Evolutionary conservation across 805 yeast genomes (phyloP).

Genomic region (Saturnispora diversa): DNA sequence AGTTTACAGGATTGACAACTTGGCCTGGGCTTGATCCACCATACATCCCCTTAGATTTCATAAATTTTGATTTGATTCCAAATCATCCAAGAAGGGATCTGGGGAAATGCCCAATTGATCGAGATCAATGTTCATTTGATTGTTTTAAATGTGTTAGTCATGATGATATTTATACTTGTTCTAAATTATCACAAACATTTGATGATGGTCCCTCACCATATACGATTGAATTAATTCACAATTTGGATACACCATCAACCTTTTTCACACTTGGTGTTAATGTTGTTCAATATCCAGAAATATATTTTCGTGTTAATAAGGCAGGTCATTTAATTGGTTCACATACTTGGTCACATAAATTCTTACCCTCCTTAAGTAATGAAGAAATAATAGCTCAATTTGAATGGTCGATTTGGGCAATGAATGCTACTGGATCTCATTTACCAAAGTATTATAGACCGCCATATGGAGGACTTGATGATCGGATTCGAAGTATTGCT

Average conservation of each 20-base stretch:
- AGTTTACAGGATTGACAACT: conserved; percentile 58
- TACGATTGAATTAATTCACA: conserved; percentile 51
- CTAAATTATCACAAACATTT: conserved; percentile 72
- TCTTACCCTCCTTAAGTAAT: conserved; percentile 67
- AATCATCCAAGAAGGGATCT: conserved; percentile 39
- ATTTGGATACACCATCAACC: conserved; percentile 52
- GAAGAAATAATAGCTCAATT: conserved; percentile 82
- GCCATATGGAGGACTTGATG: conserved; percentile 92
- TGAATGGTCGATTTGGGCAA: conserved; percentile 96
- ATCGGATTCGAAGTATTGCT: conserved; percentile 71
- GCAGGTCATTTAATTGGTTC: conserved; percentile 76
- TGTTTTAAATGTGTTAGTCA: conserved; percentile 69
- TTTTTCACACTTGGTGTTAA: conserved; percentile 84
- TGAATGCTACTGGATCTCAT: conserved; percentile 87
- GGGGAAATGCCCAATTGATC: conserved; percentile 50
- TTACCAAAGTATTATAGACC: conserved; percentile 93
- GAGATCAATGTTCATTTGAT: conserved; percentile 71
- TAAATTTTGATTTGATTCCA: conserved; percentile 50
- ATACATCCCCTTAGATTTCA: conserved; percentile 69
- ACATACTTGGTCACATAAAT: conserved; percentile 91
- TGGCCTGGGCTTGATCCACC: conserved; percentile 94
- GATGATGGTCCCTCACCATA: conserved; percentile 90
- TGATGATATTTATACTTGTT: conserved; percentile 74
- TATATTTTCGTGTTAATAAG: conserved; percentile 46
- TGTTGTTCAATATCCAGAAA: conserved; percentile 67